Evolutionary conservation across 1,139 yeast genomes (phyloP).

Genomic region (Yamadazyma buinensis): DNA sequence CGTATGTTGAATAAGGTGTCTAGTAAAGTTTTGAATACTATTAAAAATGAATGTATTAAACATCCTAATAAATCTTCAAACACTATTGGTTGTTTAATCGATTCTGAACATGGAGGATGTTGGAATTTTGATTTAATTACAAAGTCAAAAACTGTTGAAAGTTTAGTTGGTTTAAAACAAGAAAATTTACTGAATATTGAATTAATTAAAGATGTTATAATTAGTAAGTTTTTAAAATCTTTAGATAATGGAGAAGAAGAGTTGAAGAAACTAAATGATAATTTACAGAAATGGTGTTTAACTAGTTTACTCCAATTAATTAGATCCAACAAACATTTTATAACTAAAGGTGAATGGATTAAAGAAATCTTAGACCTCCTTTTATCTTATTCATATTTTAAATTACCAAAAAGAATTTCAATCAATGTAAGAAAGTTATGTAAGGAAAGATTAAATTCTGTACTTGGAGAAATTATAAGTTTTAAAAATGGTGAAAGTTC

Average conservation of each 20-base stretch:
- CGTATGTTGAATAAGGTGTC: conserved; percentile 70
- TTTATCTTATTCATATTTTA: conserved; percentile 56
- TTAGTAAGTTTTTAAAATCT: conserved; percentile 20
- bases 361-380: conserved; percentile 50
- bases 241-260: conserved; percentile 16
- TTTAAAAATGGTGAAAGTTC: conserved; percentile 43
- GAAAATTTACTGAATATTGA: conserved; percentile 3
- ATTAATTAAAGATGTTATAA: conserved; percentile 21
- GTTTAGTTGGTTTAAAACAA: conserved; percentile 25
- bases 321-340: conserved; percentile 40
- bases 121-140: conserved; percentile 77
- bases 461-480: conserved; percentile 56
- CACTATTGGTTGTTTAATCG: conserved; percentile 45
- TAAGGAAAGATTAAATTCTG: conserved; percentile 61
- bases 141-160: conserved; percentile 64
- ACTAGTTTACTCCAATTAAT: conserved; percentile 63
- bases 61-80: conserved; percentile 45
- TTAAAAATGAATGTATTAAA: conserved; percentile 35
- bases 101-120: conserved; percentile 53
- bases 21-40: conserved; percentile 41
- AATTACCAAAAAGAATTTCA: conserved; percentile 19
- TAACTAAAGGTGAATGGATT: conserved; percentile 21
- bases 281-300: conserved; percentile 59
- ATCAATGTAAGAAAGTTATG: conserved; percentile 37
- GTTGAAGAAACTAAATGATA: conserved; percentile 29